phyloP scores from a whole-genome alignment of 129 eudicot species.

The Calendula officinalis region DNA sequence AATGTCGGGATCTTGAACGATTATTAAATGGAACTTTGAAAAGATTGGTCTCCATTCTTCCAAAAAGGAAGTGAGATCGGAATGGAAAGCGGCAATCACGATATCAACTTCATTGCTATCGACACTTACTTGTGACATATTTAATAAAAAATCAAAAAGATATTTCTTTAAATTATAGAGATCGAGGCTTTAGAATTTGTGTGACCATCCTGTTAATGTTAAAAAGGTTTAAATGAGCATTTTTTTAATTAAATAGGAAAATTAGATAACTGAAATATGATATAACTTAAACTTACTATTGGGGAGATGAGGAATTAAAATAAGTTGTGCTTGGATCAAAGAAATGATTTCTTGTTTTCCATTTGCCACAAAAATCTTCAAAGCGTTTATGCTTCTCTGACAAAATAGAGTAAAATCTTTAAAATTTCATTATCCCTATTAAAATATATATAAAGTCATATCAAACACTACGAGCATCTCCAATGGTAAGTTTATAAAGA shows the following conservation, averaged over 20 bases:
- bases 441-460: no score
- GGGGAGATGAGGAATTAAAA: slow-evolving; percentile 73
- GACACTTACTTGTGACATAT: slow-evolving; percentile 58
- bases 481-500: no score
- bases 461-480: no score
- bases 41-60: slow-evolving; percentile 80
- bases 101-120: slow-evolving; percentile 75
- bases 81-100: slow-evolving; percentile 77
- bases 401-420: no score
- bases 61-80: slow-evolving; percentile 85
- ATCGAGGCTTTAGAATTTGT: slow-evolving; percentile 41
- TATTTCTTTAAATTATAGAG: background rate
- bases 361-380: slow-evolving; percentile 77
- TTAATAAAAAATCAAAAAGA: background rate
- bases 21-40: slow-evolving; percentile 81
- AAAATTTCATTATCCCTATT: no score
- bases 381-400: no score
- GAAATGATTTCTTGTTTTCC: slow-evolving; percentile 72
- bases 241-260: background rate
- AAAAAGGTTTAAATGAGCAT: background rate
- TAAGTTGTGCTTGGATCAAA: slow-evolving; percentile 52
- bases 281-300: slow-evolving; percentile 57
- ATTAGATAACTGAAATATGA: background rate
- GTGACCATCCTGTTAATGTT: slow-evolving; percentile 79
- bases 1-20: slow-evolving; percentile 85